Evolutionary conservation across 257 asterid species (phyloP), one percentile per base, ranked within the genome.

Genomic region (Rehmannia glutinosa): DNA sequence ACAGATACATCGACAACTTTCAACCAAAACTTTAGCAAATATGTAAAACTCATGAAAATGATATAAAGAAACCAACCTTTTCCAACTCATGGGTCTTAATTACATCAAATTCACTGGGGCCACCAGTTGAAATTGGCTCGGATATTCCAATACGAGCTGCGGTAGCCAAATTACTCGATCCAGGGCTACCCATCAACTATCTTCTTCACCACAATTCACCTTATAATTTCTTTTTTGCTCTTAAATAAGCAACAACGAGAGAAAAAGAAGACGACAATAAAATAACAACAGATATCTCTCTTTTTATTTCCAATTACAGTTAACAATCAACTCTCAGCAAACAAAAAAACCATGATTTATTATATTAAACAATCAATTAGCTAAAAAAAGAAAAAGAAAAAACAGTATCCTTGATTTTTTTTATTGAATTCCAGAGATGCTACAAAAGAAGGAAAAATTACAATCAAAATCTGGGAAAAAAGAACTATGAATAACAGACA

Each of bases 111-210:
- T 87, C 96, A 15, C 77, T 68, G 1, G 95, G 91, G 35, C 97
- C 95, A 28, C 88, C 91, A 21, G 88, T 85, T 28, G 93, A 90
- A 43, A 87, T 87, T 27, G 94, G 97, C 75, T 79, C 94, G 0
- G 90, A 83, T 62, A 86, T 66, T 70, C 96, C 92, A 70, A 78
- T 57, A n/a, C 88, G 86, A 50, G 80, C 49, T 33, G 81, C 81
- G 65, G 80, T 59, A 52, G 80, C 72, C 72, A 64, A 53, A 73
- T 68, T 75, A 75, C 46, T 73, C 63, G 77, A 76, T 59, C 82
- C 87, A 47, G 95, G 83, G 80, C 87, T 85, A 70, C 90, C 89
- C 95, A 81, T 85, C 25, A 69, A 73, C 74, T 71, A 74, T 58
- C 32, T 76, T 72, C 78, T 73, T 56, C 70, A 60, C 73, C 51